phyloP scores from a whole-genome alignment of 2,329 filamentous ascomycete genomes.

The Verticillium klebahnii region DNA sequence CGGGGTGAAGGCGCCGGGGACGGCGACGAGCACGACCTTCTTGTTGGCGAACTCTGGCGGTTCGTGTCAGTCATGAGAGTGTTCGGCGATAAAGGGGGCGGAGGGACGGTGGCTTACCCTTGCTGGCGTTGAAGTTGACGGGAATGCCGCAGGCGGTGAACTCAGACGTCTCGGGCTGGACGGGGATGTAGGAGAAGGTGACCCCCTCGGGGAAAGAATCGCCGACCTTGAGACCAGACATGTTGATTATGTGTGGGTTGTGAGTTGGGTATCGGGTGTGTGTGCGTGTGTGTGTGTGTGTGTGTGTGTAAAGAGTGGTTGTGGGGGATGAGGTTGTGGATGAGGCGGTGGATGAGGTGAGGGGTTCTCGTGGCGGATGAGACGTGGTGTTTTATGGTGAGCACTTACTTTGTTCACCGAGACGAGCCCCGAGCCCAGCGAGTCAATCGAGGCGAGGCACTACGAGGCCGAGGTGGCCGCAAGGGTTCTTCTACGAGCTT shows the following conservation, averaged over 20 bases:
- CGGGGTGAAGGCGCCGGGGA: conserved; percentile 76
- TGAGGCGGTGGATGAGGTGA: background rate
- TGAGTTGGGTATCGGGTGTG: background rate
- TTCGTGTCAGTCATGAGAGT: background rate
- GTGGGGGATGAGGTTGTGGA: background rate
- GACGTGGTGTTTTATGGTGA: background rate
- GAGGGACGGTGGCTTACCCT: conserved; percentile 41
- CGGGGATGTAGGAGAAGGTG: conserved; percentile 79
- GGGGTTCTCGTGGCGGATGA: background rate
- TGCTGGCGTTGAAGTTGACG: conserved; percentile 72
- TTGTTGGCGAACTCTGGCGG: conserved; percentile 48
- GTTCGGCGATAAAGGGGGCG: no score
- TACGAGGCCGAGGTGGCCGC: background rate
- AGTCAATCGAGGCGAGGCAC: background rate
- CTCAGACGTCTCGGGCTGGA: conserved; percentile 61
- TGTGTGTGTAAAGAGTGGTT: no score
- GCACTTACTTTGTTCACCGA: background rate
- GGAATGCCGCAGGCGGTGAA: conserved; percentile 77
- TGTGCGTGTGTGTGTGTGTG: no score
- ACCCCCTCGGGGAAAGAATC: conserved; percentile 79
- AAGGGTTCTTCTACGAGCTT: background rate
- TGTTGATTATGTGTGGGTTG: conserved; percentile 19
- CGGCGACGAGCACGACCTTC: conserved; percentile 52
- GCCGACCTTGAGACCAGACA: conserved; percentile 66
- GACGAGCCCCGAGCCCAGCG: background rate